A percentile compares a stretch with the other conserved stretches of the same genome.
Conservation (phyloP, 495 filamentous ascomycete species). For the Xylaria flabelliformis region DNA sequence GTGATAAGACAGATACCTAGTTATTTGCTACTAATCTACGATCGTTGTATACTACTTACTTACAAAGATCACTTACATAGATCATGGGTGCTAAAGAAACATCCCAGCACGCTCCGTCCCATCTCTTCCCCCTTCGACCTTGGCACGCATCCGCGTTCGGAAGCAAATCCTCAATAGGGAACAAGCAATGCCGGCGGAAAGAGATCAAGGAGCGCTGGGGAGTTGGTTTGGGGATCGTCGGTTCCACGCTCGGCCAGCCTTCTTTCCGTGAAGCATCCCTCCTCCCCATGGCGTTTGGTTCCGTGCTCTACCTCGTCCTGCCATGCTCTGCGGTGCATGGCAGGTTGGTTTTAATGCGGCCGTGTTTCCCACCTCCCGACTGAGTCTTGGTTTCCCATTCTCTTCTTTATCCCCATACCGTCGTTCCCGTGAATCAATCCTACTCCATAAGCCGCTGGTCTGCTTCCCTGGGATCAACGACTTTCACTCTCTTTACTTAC, state of each 20-base stretch:
- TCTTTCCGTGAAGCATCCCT: conserved; percentile 40
- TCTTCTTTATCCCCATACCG: conserved; percentile 40
- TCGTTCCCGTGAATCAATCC: conserved; percentile 46
- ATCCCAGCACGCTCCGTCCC: conserved; percentile 25
- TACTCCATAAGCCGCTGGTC: conserved; percentile 61
- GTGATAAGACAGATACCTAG: not conserved
- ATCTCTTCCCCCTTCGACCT: conserved; percentile 23
- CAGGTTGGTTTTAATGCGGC: conserved; percentile 39
- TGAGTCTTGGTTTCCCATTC: conserved; percentile 31
- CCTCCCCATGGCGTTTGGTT: conserved; percentile 17
- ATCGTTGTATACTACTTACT: not conserved
- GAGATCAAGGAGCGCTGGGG: conserved; percentile 36
- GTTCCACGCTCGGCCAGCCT: conserved; percentile 35
- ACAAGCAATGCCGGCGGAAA: conserved; percentile 17
- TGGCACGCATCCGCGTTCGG: conserved; percentile 21
- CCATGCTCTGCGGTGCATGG: conserved; percentile 25
- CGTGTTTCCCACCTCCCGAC: conserved; percentile 45
- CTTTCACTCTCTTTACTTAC: conserved; percentile 50
- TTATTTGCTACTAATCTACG: not conserved
- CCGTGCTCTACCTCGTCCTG: conserved; percentile 6
- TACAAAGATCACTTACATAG: not conserved
- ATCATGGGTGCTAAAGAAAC: not conserved
- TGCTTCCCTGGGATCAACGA: conserved; percentile 56
- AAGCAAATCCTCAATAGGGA: conserved; percentile 20
- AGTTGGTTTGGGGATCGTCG: conserved; percentile 33